Conservation (phyloP, 1,139 yeast genomes). For the Scheffersomyces quercinus region DNA sequence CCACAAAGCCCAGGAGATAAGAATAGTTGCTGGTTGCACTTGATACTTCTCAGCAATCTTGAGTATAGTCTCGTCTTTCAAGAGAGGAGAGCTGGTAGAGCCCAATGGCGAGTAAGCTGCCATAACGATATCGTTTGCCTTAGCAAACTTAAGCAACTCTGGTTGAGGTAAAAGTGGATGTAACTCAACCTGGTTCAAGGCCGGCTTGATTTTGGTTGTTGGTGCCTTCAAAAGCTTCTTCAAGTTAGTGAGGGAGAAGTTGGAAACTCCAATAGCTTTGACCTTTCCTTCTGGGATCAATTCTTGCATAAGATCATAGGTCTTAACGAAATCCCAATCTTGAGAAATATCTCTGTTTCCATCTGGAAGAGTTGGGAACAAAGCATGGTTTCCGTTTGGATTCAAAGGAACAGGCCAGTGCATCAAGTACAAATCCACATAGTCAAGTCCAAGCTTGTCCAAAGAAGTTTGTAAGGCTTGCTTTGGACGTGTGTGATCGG, state of each 20-base stretch:
- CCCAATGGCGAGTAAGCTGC: constrained; percentile 27
- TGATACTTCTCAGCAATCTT: constrained; percentile 16
- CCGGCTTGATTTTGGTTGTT: constrained; percentile 17
- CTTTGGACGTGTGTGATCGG: constrained; percentile 59
- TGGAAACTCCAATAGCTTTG: constrained; percentile 21
- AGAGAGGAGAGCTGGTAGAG: constrained; percentile 18
- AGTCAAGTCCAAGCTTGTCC: constrained; percentile 22
- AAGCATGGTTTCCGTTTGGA: constrained; percentile 2
- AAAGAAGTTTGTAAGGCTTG: constrained; percentile 45
- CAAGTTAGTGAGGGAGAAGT: constrained; percentile 16
- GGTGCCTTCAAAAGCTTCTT: constrained; percentile 15
- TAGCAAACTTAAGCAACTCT: constrained; percentile 14
- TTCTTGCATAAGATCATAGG: constrained; percentile 14
- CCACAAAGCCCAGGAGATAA: constrained; percentile 21
- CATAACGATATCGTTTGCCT: constrained; percentile 14
- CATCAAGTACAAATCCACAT: constrained; percentile 20
- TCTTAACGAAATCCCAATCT: constrained; percentile 16
- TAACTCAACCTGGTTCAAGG: constrained; percentile 20
- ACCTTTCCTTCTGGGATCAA: constrained; percentile 11
- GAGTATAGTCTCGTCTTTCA: constrained; percentile 13
- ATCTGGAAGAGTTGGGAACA: constrained; percentile 33
- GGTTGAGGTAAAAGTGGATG: constrained; percentile 24
- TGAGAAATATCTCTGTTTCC: constrained; percentile 3
- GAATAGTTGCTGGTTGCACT: constrained; percentile 15
- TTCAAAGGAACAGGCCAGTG: constrained; percentile 15